Evolutionary conservation across 148 eudicot genomes (phyloP), one percentile per base, ranked within the genome.

Genomic region (Agrostemma githago): DNA sequence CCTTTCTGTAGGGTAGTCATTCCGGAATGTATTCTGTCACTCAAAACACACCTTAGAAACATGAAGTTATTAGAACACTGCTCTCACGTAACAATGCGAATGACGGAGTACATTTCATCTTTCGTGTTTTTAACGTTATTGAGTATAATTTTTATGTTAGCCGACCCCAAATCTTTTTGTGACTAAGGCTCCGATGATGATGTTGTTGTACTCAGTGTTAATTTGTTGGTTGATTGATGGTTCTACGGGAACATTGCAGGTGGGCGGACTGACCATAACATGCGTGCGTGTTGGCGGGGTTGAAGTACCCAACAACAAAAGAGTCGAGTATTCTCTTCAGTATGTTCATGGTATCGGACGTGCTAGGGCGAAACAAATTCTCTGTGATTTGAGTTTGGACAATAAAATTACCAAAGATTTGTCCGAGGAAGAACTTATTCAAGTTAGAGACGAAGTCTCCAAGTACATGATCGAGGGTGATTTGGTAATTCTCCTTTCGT

Each of bases 381-480:
- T 88, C 5, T 46, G 41, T 71, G 86, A 88, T 78, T 83, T 88
- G 70, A 62, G 58, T 39, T 71, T 88, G 84, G 87, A 88, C 12
- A 86, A 88, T 51, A 88, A 88, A 75, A 44, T 86, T 40, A 88
- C 88, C 15, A 86, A 88, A 39, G 88, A 88, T 5, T 78, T 88
- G 53, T 68, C 78, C 34, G 92, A 88, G 17, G 88, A 86, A 0
- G 92, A 88, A 65, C 88, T 88, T 60, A 83, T 81, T 14, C 57
- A 76, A 19, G 69, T 87, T 58, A 73, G 92, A 68, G 83, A 81
- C 19, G 85, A 86, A 70, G 88, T 88, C 76, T 68, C 81, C 65
- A 80, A 78, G 79, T 88, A 88, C 78, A 85, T 79, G 84, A 85
- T 85, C 2, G 92, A 88, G 88, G 92, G 92, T 74, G 92, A 88